These are phyloP conservation scores for Solanum lignicaule DNA, from an alignment of 257 asterid species.

Conservation along the genomic window DNA sequence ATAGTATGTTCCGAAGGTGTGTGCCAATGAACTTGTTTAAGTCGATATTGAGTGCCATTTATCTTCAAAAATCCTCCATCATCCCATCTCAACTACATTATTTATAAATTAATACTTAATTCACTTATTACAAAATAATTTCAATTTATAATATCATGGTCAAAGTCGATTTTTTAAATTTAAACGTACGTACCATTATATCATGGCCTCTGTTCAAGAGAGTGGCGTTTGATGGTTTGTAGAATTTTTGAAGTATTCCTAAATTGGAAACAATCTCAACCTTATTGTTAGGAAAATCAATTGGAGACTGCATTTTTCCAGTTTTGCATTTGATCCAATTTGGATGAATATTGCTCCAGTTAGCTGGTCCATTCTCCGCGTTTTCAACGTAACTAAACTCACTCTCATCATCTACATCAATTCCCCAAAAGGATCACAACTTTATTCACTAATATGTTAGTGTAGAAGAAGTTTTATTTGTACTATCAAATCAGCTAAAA, in stretches of 20 bases:
- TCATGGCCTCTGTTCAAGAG: constrained; percentile 68
- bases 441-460: too few relatives aligned
- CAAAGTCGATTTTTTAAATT: not conserved
- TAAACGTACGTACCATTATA: constrained; percentile 43
- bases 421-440: not conserved
- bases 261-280: constrained; percentile 37
- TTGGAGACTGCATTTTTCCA: constrained; percentile 66
- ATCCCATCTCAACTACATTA: constrained; percentile 47
- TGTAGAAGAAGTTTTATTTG: accelerated
- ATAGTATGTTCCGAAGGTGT: constrained; percentile 57
- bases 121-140: not conserved
- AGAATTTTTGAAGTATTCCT: constrained; percentile 29
- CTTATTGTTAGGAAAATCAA: constrained; percentile 40
- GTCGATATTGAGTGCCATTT: constrained; percentile 40
- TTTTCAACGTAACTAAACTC: constrained; percentile 40
- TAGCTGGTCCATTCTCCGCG: constrained; percentile 39
- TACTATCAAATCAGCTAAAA: not conserved
- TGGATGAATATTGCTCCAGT: constrained; percentile 57
- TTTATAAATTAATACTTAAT: not conserved
- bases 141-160: not conserved
- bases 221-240: constrained; percentile 49
- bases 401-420: constrained; percentile 45
- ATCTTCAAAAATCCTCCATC: constrained; percentile 37
- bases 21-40: constrained; percentile 54
- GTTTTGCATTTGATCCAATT: constrained; percentile 48